Percentiles rank a stretch among this genome's conserved stretches.
Conservation (phyloP, 31 red algal genomes). For the Porphyra umbilicalis region DNA sequence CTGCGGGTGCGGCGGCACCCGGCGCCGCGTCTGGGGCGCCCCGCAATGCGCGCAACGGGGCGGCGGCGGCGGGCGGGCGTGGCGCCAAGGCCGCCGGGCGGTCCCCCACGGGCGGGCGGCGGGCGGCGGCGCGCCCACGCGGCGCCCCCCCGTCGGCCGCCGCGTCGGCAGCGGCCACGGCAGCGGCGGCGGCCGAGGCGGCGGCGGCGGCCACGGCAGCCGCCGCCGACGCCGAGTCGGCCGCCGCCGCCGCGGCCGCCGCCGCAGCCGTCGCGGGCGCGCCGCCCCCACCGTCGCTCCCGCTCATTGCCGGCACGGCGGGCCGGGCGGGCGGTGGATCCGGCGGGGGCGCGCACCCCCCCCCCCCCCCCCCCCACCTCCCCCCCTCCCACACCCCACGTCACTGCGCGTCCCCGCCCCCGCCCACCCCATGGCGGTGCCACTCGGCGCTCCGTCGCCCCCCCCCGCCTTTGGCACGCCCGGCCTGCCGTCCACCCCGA, state of each 20-base stretch:
- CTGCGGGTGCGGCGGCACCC: no score
- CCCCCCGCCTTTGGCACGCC: background rate
- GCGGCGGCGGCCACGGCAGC: background rate
- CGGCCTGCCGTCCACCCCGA: background rate
- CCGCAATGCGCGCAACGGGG: no score
- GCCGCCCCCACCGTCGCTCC: background rate
- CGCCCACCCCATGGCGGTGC: background rate
- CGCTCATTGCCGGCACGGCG: background rate
- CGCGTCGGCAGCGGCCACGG: no score
- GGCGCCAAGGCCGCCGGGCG: no score
- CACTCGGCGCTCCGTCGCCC: background rate
- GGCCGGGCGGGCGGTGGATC: background rate
- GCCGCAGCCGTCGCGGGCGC: background rate
- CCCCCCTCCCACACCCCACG: background rate
- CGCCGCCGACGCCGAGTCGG: background rate
- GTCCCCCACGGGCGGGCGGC: no score
- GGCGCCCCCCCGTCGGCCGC: no score
- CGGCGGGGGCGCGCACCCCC: no score
- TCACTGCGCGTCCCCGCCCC: background rate
- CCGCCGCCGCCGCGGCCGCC: background rate
- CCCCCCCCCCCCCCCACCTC: background rate
- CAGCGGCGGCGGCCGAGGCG: background rate
- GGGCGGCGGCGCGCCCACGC: no score
- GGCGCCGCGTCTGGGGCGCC: no score
- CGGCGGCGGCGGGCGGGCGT: no score